Percentiles rank a stretch among this genome's conserved stretches.
phyloP scores from a whole-genome alignment of 352 stramenopile genomes.

The Globisporangium paroecandrum region DNA sequence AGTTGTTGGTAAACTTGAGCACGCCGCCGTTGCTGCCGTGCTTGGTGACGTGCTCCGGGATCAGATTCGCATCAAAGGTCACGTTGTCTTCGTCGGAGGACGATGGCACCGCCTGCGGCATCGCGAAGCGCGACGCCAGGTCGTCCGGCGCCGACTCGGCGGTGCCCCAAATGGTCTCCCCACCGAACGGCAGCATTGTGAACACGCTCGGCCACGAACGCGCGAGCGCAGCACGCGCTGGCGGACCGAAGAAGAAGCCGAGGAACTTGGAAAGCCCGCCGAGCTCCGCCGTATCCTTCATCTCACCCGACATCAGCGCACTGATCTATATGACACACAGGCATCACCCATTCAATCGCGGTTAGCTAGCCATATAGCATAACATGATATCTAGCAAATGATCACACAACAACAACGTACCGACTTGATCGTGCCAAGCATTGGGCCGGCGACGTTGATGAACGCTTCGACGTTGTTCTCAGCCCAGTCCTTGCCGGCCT shows the following conservation, averaged over 20 bases:
- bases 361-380: neutral
- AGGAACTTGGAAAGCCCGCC: constrained; percentile 85
- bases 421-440: constrained; percentile 91
- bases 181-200: constrained; percentile 92
- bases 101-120: constrained; percentile 24
- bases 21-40: constrained; percentile 52
- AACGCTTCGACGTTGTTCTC: constrained; percentile 90
- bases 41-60: constrained; percentile 39
- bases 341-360: neutral
- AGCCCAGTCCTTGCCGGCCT: constrained; percentile 90
- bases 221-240: constrained; percentile 49
- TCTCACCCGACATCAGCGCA: constrained; percentile 92
- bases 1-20: constrained; percentile 51
- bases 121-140: constrained; percentile 49
- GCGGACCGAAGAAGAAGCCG: constrained; percentile 69
- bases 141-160: constrained; percentile 57
- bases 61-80: constrained; percentile 25
- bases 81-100: constrained; percentile 22
- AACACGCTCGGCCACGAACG: constrained; percentile 84
- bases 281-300: constrained; percentile 92
- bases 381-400: neutral
- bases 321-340: constrained; percentile 40
- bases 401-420: constrained; percentile 3
- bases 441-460: constrained; percentile 93
- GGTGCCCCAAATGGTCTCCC: constrained; percentile 86